Percentiles rank a stretch among this genome's conserved stretches.
Conservation (phyloP, 139 green algal genomes). For the Pseudopediastrum boryanum region DNA sequence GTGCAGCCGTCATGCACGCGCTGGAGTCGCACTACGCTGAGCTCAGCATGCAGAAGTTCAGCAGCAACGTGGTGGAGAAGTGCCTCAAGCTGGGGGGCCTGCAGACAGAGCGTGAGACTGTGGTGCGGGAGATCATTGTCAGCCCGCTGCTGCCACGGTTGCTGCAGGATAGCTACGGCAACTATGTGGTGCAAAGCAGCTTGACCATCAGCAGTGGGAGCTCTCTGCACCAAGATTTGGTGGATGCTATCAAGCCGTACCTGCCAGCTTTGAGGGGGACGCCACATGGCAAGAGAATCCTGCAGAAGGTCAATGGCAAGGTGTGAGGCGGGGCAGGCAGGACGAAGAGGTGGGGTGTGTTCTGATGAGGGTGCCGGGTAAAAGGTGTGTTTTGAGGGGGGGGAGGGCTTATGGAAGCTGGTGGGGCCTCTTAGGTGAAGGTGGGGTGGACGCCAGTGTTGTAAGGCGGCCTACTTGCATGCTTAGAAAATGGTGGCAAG, state of each 20-base stretch:
- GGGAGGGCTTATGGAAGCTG: no score
- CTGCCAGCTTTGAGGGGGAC: slow-evolving; percentile 85
- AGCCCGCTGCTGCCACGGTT: slow-evolving; percentile 80
- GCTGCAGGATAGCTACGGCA: slow-evolving; percentile 93
- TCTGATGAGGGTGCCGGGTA: no score
- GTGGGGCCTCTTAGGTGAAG: no score
- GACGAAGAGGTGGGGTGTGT: no score
- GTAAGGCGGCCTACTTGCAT: no score
- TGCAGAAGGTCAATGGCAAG: slow-evolving; percentile 70
- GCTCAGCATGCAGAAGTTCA: slow-evolving; percentile 97
- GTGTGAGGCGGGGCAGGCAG: slow-evolving; percentile 19
- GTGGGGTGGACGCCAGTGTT: no score
- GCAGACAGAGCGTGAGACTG: slow-evolving; percentile 71
- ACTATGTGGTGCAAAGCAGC: slow-evolving; percentile 77
- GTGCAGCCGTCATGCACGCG: slow-evolving; percentile 74
- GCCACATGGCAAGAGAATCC: slow-evolving; percentile 97
- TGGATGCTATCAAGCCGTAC: slow-evolving; percentile 93
- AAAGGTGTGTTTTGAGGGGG: no score
- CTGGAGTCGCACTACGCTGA: slow-evolving; percentile 84
- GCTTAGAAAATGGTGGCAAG: no score
- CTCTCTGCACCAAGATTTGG: slow-evolving; percentile 75
- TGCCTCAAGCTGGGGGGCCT: slow-evolving; percentile 94
- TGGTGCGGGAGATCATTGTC: slow-evolving; percentile 87
- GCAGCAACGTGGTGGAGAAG: slow-evolving; percentile 98
- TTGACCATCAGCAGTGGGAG: slow-evolving; percentile 59